Percentiles rank a stretch among this genome's conserved stretches.
Evolutionary conservation across 1,284 basidiomycete genomes (phyloP).

Genomic region (Schizophyllum amplum): DNA sequence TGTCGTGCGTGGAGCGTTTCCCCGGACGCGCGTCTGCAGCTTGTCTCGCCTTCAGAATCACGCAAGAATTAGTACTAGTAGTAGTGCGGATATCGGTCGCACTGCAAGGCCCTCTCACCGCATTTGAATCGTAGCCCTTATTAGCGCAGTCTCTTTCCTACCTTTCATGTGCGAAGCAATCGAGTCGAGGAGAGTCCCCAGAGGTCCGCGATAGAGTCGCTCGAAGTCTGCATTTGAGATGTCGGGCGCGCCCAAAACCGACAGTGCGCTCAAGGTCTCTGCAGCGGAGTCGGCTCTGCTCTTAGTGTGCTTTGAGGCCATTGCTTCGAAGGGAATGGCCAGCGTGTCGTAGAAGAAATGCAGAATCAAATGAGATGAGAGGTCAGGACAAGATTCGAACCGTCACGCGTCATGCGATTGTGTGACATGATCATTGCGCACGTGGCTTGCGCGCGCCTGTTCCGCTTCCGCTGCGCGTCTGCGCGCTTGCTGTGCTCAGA

Average conservation of each 20-base stretch:
- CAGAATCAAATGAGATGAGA: neutral
- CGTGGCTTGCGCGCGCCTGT: neutral
- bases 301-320: neutral
- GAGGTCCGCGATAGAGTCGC: neutral
- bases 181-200: neutral
- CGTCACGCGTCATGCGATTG: neutral
- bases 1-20: neutral
- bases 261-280: neutral
- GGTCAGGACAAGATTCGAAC: neutral
- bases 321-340: neutral
- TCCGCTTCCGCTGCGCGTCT: neutral
- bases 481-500: neutral
- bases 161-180: neutral
- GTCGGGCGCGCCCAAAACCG: neutral
- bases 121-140: neutral
- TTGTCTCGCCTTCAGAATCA: neutral
- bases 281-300: too few relatives aligned
- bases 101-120: too few relatives aligned
- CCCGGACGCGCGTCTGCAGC: neutral
- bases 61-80: neutral
- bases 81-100: too few relatives aligned
- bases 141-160: neutral
- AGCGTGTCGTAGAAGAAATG: too few relatives aligned
- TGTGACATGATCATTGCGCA: neutral
- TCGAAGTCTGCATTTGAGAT: neutral